These are phyloP conservation scores for Gaillardinia entomophila DNA, from an alignment of 805 yeast genomes.

Conservation along the genomic window DNA sequence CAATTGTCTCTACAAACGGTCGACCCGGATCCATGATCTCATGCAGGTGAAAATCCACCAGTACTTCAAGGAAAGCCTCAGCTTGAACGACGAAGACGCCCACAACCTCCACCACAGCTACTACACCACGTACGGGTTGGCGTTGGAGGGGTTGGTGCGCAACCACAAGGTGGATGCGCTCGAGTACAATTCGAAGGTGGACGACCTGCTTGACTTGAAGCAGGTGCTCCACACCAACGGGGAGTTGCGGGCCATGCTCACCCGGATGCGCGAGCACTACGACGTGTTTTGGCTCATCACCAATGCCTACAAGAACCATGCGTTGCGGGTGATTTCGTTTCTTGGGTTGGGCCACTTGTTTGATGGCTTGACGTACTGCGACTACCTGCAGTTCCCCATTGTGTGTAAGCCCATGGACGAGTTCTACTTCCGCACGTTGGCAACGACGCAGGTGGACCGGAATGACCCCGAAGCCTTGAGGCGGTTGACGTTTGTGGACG, in stretches of 20 bases:
- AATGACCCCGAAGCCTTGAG: conserved; percentile 27
- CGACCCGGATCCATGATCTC: conserved; percentile 71
- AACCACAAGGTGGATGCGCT: conserved; percentile 75
- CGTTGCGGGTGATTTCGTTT: conserved; percentile 67
- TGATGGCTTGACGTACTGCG: conserved; percentile 92
- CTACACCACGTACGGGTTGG: conserved; percentile 84
- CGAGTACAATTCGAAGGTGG: conserved; percentile 83
- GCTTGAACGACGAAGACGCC: conserved; percentile 69
- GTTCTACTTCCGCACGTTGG: conserved; percentile 61
- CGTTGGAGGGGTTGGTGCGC: conserved; percentile 81
- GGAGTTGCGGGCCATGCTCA: conserved; percentile 46
- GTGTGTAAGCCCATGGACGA: conserved; percentile 84
- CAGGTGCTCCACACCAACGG: conserved; percentile 63
- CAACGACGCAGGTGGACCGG: conserved; percentile 51
- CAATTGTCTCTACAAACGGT: conserved; percentile 78
- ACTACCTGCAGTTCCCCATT: conserved; percentile 65
- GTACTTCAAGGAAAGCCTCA: conserved; percentile 64
- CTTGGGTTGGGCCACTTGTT: conserved; percentile 89
- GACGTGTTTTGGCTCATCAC: conserved; percentile 88
- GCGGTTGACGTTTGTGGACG: conserved; percentile 75
- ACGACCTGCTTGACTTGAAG: conserved; percentile 86
- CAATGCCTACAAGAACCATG: conserved; percentile 91
- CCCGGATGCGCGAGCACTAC: conserved; percentile 39
- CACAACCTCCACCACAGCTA: conserved; percentile 62
- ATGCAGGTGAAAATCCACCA: conserved; percentile 85